Percentiles rank a stretch among this genome's conserved stretches.
These are phyloP conservation scores for Komagataella ulmi DNA, from an alignment of 805 yeast genomes.

Conservation along the genomic window DNA sequence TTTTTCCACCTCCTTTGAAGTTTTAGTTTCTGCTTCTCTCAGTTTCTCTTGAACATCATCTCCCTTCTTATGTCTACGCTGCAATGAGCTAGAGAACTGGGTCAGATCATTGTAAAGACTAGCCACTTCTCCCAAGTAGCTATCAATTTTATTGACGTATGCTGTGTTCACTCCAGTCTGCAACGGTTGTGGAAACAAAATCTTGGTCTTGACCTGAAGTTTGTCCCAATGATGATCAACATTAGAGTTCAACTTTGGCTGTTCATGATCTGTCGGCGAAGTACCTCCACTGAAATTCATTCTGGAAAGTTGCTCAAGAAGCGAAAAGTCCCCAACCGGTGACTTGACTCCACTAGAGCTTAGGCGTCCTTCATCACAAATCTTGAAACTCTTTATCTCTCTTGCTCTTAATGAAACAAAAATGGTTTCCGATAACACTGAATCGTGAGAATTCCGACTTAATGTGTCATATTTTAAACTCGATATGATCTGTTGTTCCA, in stretches of 20 bases:
- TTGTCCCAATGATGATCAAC: not conserved
- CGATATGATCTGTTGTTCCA: slow-evolving; percentile 27
- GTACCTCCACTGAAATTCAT: not conserved
- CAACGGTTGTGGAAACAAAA: not conserved
- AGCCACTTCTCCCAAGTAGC: not conserved
- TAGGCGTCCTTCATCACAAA: slow-evolving; percentile 8
- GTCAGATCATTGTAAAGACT: not conserved
- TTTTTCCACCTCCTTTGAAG: not conserved
- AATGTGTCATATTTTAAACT: slow-evolving; percentile 36
- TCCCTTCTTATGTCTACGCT: not conserved
- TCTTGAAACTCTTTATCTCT: slow-evolving; percentile 29
- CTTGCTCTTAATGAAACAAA: slow-evolving; percentile 29
- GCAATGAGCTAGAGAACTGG: not conserved
- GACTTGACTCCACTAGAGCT: not conserved
- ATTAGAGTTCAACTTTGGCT: not conserved
- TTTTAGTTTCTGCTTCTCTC: not conserved
- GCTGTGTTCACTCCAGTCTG: not conserved
- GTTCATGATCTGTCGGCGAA: not conserved
- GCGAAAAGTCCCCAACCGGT: not conserved
- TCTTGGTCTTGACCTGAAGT: not conserved
- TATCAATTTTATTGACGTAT: not conserved
- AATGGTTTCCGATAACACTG: slow-evolving; percentile 18
- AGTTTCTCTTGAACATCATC: not conserved
- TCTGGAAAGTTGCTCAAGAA: not conserved
- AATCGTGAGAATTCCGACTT: slow-evolving; percentile 20